phyloP scores from a whole-genome alignment of 148 eudicot genomes.

The Drosera capensis region DNA sequence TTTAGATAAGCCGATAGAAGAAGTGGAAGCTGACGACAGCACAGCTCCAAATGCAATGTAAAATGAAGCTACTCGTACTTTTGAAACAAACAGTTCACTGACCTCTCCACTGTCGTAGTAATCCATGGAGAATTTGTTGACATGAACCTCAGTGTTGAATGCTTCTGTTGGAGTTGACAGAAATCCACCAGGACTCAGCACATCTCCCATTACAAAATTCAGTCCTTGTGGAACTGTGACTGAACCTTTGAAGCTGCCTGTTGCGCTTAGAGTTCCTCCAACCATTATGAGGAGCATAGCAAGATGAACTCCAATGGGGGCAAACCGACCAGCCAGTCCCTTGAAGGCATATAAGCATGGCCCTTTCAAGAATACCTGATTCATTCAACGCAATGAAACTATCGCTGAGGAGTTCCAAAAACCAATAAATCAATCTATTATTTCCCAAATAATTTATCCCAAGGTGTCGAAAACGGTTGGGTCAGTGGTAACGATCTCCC shows the following conservation, averaged over 20 bases:
- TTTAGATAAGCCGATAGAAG: too few relatives aligned
- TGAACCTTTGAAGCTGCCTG: slow-evolving; percentile 90
- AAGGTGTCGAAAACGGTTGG: too few relatives aligned
- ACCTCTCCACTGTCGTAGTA: slow-evolving; percentile 97
- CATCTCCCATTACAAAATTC: slow-evolving; percentile 84
- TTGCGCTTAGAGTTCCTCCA: slow-evolving; percentile 87
- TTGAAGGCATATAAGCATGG: slow-evolving; percentile 84
- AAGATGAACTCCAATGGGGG: slow-evolving; percentile 91
- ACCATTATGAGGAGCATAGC: slow-evolving; percentile 82
- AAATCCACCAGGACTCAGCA: slow-evolving; percentile 69
- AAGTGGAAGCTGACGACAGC: neutral
- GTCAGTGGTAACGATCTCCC: too few relatives aligned
- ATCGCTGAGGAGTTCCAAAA: neutral
- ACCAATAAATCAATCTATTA: neutral
- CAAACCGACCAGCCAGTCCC: slow-evolving; percentile 89
- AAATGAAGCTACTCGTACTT: too few relatives aligned
- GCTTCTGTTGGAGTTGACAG: slow-evolving; percentile 63
- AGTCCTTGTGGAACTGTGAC: slow-evolving; percentile 92
- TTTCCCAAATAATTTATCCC: too few relatives aligned
- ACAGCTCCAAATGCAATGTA: neutral
- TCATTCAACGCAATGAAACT: slow-evolving; percentile 5
- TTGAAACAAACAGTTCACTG: slow-evolving; percentile 12
- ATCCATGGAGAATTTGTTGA: slow-evolving; percentile 85
- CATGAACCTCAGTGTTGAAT: slow-evolving; percentile 85
- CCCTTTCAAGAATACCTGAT: slow-evolving; percentile 78